A percentile compares a stretch with the other conserved stretches of the same genome.
phyloP scores from a whole-genome alignment of 106 monocot species.

The Dendrobium catenatum region DNA sequence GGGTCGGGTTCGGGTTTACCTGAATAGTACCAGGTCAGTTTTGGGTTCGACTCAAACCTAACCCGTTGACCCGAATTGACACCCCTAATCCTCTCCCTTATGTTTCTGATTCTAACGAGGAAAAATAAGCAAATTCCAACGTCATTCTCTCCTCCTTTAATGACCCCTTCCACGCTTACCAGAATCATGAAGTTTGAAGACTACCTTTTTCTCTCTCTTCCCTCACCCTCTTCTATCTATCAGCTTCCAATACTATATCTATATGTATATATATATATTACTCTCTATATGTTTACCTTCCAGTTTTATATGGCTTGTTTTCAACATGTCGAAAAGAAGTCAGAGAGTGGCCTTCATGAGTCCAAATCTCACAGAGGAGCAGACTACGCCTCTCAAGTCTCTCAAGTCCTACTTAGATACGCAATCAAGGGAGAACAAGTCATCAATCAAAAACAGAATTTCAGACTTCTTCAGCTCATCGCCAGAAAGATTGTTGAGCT shows the following conservation, averaged over 20 bases:
- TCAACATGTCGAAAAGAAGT: too few species aligned
- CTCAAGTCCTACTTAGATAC: background rate
- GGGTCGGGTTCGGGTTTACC: too few species aligned
- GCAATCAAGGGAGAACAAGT: background rate
- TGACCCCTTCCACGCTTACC: background rate
- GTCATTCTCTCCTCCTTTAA: conserved; percentile 2
- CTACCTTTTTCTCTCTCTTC: background rate
- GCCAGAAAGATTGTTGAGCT: background rate
- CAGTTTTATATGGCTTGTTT: background rate
- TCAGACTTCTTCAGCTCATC: background rate
- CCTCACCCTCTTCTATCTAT: background rate
- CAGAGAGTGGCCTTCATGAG: too few species aligned
- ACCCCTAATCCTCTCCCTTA: too few species aligned
- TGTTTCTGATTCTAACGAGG: background rate
- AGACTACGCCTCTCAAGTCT: too few species aligned
- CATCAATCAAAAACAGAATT: background rate
- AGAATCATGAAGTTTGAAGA: background rate
- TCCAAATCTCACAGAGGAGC: background rate
- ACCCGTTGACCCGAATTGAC: too few species aligned
- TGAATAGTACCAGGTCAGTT: too few species aligned
- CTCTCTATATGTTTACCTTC: background rate
- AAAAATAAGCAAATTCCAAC: background rate
- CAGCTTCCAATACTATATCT: background rate
- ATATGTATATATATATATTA: background rate
- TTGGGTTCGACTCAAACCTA: too few species aligned